These are phyloP conservation scores for Albifimbria verrucaria DNA, from an alignment of 2,329 filamentous ascomycete species.

Conservation along the genomic window DNA sequence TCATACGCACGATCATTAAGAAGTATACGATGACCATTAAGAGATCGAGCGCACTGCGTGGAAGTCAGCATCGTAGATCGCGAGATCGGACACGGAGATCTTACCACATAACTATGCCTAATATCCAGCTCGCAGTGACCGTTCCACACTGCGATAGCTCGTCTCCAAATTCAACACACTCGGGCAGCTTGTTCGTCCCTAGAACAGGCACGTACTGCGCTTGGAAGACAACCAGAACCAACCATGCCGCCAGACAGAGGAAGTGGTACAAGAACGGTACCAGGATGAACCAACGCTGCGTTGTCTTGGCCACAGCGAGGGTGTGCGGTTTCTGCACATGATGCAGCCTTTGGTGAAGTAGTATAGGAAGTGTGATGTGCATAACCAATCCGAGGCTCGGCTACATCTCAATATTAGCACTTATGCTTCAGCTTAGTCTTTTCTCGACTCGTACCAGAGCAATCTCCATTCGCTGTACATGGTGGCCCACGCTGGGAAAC, in stretches of 20 bases:
- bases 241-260: neutral
- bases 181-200: neutral
- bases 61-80: no score
- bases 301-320: neutral
- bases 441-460: neutral
- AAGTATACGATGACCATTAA: no score
- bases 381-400: neutral
- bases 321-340: no score
- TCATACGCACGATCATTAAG: no score
- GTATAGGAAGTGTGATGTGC: neutral
- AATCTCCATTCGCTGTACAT: neutral
- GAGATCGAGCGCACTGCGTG: no score
- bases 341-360: no score
- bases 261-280: neutral
- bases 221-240: neutral
- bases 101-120: slow-evolving; percentile 5
- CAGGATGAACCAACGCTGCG: neutral
- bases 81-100: neutral
- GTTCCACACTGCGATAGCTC: slow-evolving; percentile 3
- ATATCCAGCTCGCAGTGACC: slow-evolving; percentile 2
- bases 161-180: slow-evolving; percentile 4
- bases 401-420: neutral
- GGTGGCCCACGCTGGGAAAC: neutral
- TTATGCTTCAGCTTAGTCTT: neutral
- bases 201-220: slow-evolving; percentile 4